Evolutionary conservation across 768 basidiomycete genomes (phyloP), one percentile per base, ranked within the genome.

Genomic region (Russula compacta): DNA sequence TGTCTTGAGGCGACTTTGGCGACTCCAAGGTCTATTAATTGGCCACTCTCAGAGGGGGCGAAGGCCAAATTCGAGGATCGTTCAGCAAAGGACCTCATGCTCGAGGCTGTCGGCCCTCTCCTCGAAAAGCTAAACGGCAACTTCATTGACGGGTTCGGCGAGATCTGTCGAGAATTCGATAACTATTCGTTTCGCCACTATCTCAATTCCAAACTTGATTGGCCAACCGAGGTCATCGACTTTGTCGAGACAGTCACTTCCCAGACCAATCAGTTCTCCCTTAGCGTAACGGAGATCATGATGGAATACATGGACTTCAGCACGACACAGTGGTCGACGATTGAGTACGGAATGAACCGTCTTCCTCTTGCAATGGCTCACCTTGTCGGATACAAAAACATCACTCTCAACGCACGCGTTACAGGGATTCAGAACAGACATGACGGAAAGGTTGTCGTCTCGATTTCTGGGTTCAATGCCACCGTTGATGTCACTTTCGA

Each of bases 281-380:
- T 69, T 44, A 68, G 67, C 60, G 64, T 67, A n/a, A 59, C 66
- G 10, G 67, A 68, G 63, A 62, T 68, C 58, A 48, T 68, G 12
- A 68, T 68, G 67, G 68, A 68, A 40, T 54, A 64, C 48, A 60
- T 69, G 29, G 67, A 68, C 60, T 68, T 68, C 44, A 59, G 58
- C 40, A 69, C 66, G 2, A 54, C 67, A 44, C 52, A 60, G 19
- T 68, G 67, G 67, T 60, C 58, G 21, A 68, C 67, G 14, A 57
- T 68, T 42, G 68, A 56, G 6, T 47, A 59, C 35, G 67, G 67
- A 19, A 68, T 68, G 67, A 64, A 60, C 39, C 62, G 65, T n/a
- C 66, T 69, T 39, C 67, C 67, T 9, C 57, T 55, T 6, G 68
- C 68, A 8, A 61, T 68, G 63, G 67, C 64, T 12, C 48, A 56